Percentiles rank a stretch among this genome's conserved stretches.
Conservation (phyloP, 73 alveolate species). For the Durusdinium trenchii region DNA sequence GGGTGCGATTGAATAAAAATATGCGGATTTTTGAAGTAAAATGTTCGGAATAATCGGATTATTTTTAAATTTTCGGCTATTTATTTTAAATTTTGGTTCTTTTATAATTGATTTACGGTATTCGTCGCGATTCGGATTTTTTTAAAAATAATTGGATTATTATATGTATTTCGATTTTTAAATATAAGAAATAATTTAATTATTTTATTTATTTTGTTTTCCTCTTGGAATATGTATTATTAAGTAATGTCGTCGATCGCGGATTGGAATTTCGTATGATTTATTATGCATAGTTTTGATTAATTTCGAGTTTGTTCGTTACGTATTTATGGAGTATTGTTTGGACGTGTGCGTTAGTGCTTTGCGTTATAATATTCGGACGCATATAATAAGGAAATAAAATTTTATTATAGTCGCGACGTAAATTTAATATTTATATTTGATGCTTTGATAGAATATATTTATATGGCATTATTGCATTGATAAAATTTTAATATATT, state of each 20-base stretch:
- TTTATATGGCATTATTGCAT: not conserved
- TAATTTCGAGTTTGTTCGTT: not conserved
- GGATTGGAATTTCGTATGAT: not conserved
- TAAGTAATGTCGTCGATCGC: not conserved
- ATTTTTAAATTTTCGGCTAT: not conserved
- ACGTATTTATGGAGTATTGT: too few species aligned
- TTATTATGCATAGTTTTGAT: not conserved
- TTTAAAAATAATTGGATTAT: not conserved
- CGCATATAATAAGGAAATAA: not conserved
- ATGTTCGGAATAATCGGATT: too few species aligned
- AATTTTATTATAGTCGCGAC: not conserved
- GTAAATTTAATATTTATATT: not conserved
- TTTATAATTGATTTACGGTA: not conserved
- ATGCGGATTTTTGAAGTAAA: too few species aligned
- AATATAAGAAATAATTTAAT: not conserved
- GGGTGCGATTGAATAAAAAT: too few species aligned
- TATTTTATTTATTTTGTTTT: not conserved
- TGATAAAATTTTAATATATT: not conserved
- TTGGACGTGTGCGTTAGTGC: not conserved
- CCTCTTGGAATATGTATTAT: too few species aligned
- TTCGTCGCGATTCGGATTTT: not conserved
- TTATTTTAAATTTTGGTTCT: not conserved
- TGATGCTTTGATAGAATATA: not conserved
- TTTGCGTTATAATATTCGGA: not conserved
- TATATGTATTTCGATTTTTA: not conserved